phyloP scores from a whole-genome alignment of 805 yeast species.

The Candida hispaniensis region DNA sequence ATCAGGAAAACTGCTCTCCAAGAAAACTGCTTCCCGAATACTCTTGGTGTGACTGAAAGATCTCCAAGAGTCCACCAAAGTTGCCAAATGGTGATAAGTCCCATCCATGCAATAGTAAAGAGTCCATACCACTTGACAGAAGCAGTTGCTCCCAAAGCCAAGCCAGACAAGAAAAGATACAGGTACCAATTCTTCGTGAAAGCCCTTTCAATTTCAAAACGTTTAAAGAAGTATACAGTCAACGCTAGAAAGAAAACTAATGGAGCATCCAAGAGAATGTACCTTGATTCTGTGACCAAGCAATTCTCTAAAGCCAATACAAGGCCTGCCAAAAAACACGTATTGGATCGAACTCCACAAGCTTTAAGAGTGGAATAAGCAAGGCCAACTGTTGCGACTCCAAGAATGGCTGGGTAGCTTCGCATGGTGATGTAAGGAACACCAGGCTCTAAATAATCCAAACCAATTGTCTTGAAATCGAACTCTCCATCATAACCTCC shows the following conservation, averaged over 20 bases:
- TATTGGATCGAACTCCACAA: constrained; percentile 41
- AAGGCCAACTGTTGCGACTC: constrained; percentile 42
- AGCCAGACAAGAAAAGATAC: constrained; percentile 38
- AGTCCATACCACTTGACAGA: constrained; percentile 65
- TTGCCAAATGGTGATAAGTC: constrained; percentile 37
- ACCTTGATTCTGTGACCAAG: constrained; percentile 49
- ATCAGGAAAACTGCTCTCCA: constrained; percentile 37
- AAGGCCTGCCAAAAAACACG: constrained; percentile 42
- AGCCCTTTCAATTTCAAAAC: constrained; percentile 37
- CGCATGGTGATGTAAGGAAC: constrained; percentile 50
- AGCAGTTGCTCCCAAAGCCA: constrained; percentile 43
- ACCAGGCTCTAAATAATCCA: constrained; percentile 30
- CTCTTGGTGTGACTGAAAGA: constrained; percentile 34
- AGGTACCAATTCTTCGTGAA: constrained; percentile 45
- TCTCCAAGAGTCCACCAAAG: constrained; percentile 69
- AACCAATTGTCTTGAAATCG: constrained; percentile 38
- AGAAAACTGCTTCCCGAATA: constrained; percentile 34
- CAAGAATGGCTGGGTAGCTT: constrained; percentile 44
- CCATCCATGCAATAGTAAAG: constrained; percentile 57
- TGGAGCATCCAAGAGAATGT: constrained; percentile 38
- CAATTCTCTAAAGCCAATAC: constrained; percentile 56
- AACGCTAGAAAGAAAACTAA: constrained; percentile 36
- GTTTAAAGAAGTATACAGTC: constrained; percentile 42
- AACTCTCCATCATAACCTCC: constrained; percentile 44
- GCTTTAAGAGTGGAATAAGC: constrained; percentile 46